These are phyloP conservation scores for Phytophthora citricola DNA, from an alignment of 352 stramenopile genomes.

Conservation along the genomic window DNA sequence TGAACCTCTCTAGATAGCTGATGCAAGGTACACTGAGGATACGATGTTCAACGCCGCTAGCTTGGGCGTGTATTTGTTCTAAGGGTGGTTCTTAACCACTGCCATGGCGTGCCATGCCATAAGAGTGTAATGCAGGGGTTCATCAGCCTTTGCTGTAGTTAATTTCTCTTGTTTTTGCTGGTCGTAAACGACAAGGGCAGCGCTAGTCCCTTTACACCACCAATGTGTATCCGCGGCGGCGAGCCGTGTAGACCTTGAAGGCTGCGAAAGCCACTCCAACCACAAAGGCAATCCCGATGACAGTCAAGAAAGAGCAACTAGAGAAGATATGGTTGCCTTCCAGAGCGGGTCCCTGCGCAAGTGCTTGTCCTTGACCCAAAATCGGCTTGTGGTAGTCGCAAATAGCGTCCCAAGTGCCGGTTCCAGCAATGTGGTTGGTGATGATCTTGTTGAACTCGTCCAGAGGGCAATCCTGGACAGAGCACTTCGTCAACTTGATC, in stretches of 20 bases:
- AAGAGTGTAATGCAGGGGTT: slow-evolving; percentile 8
- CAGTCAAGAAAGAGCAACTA: slow-evolving; percentile 42
- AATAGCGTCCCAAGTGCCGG: slow-evolving; percentile 84
- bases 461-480: slow-evolving; percentile 67
- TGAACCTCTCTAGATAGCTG: too few relatives aligned
- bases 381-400: slow-evolving; percentile 67
- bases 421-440: slow-evolving; percentile 62
- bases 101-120: too few relatives aligned
- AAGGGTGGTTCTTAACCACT: neutral
- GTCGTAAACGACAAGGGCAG: neutral
- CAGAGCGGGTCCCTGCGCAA: slow-evolving; percentile 13
- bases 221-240: slow-evolving; percentile 59
- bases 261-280: slow-evolving; percentile 55
- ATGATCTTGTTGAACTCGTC: slow-evolving; percentile 84
- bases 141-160: neutral
- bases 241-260: slow-evolving; percentile 63
- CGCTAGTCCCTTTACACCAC: slow-evolving; percentile 26
- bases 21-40: too few relatives aligned
- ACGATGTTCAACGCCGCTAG: neutral
- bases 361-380: slow-evolving; percentile 22
- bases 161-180: slow-evolving; percentile 18
- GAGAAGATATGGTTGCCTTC: slow-evolving; percentile 19
- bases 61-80: slow-evolving; percentile 19
- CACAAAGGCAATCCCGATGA: slow-evolving; percentile 54
- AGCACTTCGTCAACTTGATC: slow-evolving; percentile 83